These are phyloP conservation scores for Nannizziopsis arthrosporioides DNA, from an alignment of 2,329 filamentous ascomycete species.

Conservation along the genomic window DNA sequence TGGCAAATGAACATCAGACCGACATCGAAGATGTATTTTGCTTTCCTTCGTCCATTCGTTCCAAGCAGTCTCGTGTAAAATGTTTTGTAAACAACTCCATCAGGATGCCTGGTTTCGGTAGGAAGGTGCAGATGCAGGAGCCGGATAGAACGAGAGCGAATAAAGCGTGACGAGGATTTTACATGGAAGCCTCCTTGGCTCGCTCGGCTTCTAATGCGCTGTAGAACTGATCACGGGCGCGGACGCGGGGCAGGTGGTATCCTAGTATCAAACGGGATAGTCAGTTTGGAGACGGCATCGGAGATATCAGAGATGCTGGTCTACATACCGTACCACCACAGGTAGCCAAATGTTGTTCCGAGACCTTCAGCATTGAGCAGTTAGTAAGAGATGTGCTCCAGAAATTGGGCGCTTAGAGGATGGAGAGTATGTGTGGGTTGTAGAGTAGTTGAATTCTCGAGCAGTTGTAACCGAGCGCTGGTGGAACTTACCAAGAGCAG, in stretches of 20 bases:
- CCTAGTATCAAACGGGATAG: conserved; percentile 29
- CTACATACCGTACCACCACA: conserved; percentile 54
- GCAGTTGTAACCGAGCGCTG: neutral
- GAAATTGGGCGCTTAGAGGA: no score
- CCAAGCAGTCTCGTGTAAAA: no score
- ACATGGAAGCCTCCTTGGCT: conserved; percentile 25
- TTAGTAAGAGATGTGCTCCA: neutral
- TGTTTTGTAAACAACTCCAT: no score
- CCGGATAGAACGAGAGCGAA: neutral
- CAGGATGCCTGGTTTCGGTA: neutral
- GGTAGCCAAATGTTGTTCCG: conserved; percentile 51
- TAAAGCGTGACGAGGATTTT: neutral
- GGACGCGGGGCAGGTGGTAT: conserved; percentile 54
- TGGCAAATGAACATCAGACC: neutral
- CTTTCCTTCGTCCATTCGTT: neutral
- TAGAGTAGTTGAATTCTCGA: no score
- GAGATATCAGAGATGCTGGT: conserved; percentile 7
- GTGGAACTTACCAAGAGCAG: conserved; percentile 48
- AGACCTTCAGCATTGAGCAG: conserved; percentile 38
- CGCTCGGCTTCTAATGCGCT: conserved; percentile 52
- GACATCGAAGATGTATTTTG: neutral
- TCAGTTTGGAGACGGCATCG: neutral
- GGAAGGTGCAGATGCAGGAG: neutral
- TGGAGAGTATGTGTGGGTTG: no score
- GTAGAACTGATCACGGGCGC: conserved; percentile 53